Evolutionary conservation across 1,284 basidiomycete genomes (phyloP).

Genomic region (Ganoderma boninense): DNA sequence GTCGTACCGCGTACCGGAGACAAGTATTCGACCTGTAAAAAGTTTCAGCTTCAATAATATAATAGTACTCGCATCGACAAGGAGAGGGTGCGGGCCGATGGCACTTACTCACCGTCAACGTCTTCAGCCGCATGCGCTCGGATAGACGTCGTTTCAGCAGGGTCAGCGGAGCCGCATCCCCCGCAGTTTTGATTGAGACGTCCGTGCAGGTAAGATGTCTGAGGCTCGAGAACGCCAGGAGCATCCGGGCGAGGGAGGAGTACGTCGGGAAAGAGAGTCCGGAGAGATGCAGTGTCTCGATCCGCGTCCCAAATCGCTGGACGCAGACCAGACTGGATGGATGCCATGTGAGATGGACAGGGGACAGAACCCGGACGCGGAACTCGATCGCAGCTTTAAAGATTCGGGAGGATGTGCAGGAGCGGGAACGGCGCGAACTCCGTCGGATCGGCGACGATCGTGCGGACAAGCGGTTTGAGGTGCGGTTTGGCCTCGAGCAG

Average conservation of each 20-base stretch:
- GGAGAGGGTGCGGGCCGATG: no score
- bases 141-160: background rate
- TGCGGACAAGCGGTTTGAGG: background rate
- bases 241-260: background rate
- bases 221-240: background rate
- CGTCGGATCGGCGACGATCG: background rate
- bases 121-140: background rate
- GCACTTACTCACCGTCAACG: no score
- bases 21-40: no score
- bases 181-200: background rate
- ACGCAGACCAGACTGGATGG: background rate
- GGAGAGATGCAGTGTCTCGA: background rate
- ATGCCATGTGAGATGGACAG: background rate
- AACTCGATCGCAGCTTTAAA: background rate
- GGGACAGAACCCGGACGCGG: background rate
- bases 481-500: background rate
- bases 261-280: background rate
- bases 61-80: no score
- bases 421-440: background rate
- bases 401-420: background rate
- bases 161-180: background rate
- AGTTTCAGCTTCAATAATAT: no score
- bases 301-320: background rate
- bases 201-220: background rate
- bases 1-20: no score